Percentiles rank a stretch among this genome's conserved stretches.
Evolutionary conservation across 2,329 filamentous ascomycete species (phyloP).

Genomic region (Colletotrichum sp.): DNA sequence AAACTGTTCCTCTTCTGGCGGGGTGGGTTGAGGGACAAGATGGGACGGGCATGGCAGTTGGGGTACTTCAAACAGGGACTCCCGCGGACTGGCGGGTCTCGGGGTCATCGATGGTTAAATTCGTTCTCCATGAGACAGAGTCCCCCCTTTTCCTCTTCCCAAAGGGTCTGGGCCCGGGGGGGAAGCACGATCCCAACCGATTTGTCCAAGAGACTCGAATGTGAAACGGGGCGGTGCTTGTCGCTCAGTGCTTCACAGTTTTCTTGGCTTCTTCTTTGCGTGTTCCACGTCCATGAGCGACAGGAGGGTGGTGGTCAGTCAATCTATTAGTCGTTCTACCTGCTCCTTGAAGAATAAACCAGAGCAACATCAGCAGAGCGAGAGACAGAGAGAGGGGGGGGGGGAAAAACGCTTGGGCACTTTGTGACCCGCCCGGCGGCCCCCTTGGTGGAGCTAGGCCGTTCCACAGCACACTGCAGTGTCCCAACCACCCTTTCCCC

Average conservation of each 20-base stretch:
- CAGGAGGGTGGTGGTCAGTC: neutral
- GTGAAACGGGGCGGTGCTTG: conserved; percentile 15
- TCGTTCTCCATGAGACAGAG: neutral
- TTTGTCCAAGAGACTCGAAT: neutral
- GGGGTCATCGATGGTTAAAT: neutral
- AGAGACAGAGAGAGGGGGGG: neutral
- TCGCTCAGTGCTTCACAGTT: neutral
- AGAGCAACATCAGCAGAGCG: neutral
- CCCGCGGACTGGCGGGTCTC: neutral
- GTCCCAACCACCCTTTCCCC: conserved; percentile 2
- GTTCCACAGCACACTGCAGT: neutral
- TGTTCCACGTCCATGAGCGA: neutral
- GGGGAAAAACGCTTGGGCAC: neutral
- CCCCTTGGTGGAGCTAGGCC: neutral
- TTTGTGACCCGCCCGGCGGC: neutral
- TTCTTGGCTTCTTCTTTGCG: neutral
- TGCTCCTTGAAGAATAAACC: neutral
- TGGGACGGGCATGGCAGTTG: neutral
- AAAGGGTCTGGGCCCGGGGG: neutral
- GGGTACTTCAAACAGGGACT: neutral
- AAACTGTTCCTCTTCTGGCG: neutral
- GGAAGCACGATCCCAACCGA: conserved; percentile 4
- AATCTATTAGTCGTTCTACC: neutral
- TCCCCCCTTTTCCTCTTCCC: neutral
- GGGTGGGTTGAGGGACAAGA: neutral